Percentiles rank a stretch among this genome's conserved stretches.
phyloP scores from a whole-genome alignment of 2,329 filamentous ascomycete genomes.

The Colletotrichum sp. region DNA sequence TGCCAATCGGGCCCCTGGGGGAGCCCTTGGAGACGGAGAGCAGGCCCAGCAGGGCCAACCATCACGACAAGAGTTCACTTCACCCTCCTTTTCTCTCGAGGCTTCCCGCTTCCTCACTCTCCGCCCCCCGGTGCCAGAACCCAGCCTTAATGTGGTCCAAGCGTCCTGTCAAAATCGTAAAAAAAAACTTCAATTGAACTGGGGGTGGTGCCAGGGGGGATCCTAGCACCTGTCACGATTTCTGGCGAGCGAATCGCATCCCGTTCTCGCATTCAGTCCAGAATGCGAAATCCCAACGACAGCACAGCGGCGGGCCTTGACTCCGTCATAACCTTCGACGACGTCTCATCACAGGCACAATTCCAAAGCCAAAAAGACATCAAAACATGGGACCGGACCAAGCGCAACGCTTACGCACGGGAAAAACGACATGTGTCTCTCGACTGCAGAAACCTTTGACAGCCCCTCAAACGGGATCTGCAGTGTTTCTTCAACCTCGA shows the following conservation, averaged over 20 bases:
- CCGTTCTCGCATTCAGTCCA: not conserved
- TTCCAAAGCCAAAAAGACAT: not conserved
- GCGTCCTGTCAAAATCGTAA: constrained; percentile 24
- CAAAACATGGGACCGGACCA: not conserved
- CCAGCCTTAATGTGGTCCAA: constrained; percentile 20
- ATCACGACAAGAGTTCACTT: not conserved
- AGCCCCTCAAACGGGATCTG: not conserved
- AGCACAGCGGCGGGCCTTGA: constrained; percentile 2
- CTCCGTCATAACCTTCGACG: not conserved
- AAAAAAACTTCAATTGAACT: constrained; percentile 7
- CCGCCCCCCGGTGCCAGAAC: constrained; percentile 2
- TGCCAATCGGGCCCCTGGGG: not conserved
- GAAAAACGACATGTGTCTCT: not conserved
- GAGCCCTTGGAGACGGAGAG: not conserved
- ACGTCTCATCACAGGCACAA: not conserved
- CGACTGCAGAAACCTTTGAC: not conserved
- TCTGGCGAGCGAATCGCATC: constrained; percentile 19
- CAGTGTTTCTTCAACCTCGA: not conserved
- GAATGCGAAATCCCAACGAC: constrained; percentile 6
- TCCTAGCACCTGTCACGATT: constrained; percentile 18
- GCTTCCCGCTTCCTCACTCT: not conserved
- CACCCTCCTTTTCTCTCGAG: not conserved
- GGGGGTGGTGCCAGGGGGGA: not conserved
- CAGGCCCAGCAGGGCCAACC: not conserved
- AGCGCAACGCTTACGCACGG: not conserved